phyloP scores from a whole-genome alignment of 2,329 filamentous ascomycete genomes.

The Fusarium sp. region DNA sequence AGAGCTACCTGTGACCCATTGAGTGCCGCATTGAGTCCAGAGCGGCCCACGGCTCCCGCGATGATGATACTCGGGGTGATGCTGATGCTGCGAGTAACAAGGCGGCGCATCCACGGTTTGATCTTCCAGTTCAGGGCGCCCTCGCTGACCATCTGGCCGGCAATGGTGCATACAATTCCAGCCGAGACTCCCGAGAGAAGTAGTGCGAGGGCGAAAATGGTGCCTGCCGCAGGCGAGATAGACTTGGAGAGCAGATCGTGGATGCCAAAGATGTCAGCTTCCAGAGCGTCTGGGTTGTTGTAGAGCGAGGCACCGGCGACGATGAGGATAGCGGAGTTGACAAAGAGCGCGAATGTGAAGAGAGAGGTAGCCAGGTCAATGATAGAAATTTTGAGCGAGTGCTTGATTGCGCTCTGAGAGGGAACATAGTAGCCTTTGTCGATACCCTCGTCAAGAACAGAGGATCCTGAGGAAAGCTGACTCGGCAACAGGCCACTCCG shows the following conservation, averaged over 20 bases:
- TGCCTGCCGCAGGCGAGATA: conserved; percentile 77
- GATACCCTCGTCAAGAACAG: neutral
- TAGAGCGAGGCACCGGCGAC: conserved; percentile 81
- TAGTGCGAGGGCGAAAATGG: conserved; percentile 82
- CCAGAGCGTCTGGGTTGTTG: conserved; percentile 63
- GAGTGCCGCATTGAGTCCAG: conserved; percentile 74
- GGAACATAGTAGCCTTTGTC: conserved; percentile 71
- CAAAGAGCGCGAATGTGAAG: conserved; percentile 83
- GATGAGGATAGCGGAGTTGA: conserved; percentile 83
- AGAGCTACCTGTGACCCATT: conserved; percentile 80
- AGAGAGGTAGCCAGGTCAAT: conserved; percentile 74
- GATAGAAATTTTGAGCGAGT: conserved; percentile 77
- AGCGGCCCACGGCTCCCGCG: conserved; percentile 75
- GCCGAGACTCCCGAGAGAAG: conserved; percentile 82
- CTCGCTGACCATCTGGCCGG: conserved; percentile 88
- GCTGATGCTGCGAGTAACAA: conserved; percentile 79
- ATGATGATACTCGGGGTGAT: conserved; percentile 86
- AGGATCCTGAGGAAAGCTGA: neutral
- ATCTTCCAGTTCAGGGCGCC: conserved; percentile 79
- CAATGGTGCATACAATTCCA: conserved; percentile 87
- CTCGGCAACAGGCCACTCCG: conserved; percentile 59
- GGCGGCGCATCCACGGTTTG: conserved; percentile 77
- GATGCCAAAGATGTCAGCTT: conserved; percentile 84
- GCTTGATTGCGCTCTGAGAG: conserved; percentile 73
- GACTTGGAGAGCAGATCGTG: conserved; percentile 72